Evolutionary conservation across 2,329 filamentous ascomycete genomes (phyloP), one percentile per base, ranked within the genome.

Genomic region (Delphinella strobiligena): DNA sequence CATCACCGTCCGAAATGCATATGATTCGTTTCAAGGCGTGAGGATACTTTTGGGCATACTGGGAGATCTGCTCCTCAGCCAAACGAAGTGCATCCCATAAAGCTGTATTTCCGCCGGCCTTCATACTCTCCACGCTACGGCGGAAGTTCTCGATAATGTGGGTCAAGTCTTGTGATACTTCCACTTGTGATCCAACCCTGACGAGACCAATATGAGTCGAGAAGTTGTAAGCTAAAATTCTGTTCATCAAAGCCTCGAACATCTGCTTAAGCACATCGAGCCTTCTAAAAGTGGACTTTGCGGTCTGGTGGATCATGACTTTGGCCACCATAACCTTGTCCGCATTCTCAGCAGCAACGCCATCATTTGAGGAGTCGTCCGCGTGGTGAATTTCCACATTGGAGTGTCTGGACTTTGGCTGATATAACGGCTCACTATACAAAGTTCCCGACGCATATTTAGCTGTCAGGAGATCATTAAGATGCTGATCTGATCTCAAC

Each of bases 111-210:
- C 57, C 58, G 4, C 37, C 19, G 10, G 53, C 49, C 1, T 36
- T 31, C 50, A 61, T 56, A 14, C 40, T 46, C 29, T 51, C 50
- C 5, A 59, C 51, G 5, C 54, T 52, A 19, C 53, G 49, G 5
- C 59, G 48, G 37, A 62, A 60, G 46, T 61, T 57, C 37, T 62
- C 58, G 4, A 62, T 42, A 4, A 59, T 53, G 34, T 58, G 52
- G 2, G 55, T 58, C 12, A 59, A 44, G 0, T 42, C 38, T 34
- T 56, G 54, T 4, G 47, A 36, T 2, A 63, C 45, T 2, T 33
- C 46, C 1, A 53, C 49, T 0, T 39, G 47, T 2, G 56, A 47
- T 11, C 46, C 43, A 42, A 62, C 59, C 2, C 56, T 57, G 15
- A 62, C 47, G 2, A 62, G 48, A 4, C 60, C 59, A 18, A 60